Base-by-base conservation (phyloP, 1,139 yeast genomes). In the Lodderomyces orthopsilosis region DNA sequence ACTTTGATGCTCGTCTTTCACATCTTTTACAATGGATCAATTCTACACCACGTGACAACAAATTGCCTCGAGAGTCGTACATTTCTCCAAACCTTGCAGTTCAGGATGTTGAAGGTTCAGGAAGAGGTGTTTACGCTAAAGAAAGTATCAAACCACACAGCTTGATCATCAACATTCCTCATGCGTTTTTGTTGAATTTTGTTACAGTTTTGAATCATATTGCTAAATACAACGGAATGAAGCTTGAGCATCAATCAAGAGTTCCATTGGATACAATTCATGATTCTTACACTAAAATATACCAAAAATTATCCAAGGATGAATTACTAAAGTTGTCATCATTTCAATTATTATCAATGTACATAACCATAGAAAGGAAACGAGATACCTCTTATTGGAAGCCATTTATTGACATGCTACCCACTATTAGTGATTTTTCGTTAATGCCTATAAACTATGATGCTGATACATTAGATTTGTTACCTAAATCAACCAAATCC, bases 401-500 rank as follows among this genome's bases (percentile, higher is more conserved):
- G 40, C 89, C 88, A 0, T 83, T 84, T 51, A 59, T 84, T 26
- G 69, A 75, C 35, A 74, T 79, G 55, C 68, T 84, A 41, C 91
- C 93, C 0, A 55, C 60, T 0, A 48, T 67, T 7, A 55, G 63
- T 0, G 88, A 83, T 43, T 72, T 83, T 43, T 50, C 51, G 0
- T 51, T 67, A 3, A 67, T 74, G 10, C 88, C 86, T 2, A 63
- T 80, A 41, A 67, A 69, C 4, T 82, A 86, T 86, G 56, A 72
- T 14, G 62, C 57, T 40, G 59, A 64, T 6, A 48, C 56, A 0
- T 51, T 67, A 10, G 52, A 64, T 1, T 40, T 62, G 10, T 59
- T 81, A 15, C 85, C 86, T 0, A 37, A 49, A 9, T 54, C 73
- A 0, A 63, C 77, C 0, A 50, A 55, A 38, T 42, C 33, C 0